Evolutionary conservation across 2,329 filamentous ascomycete genomes (phyloP).

Genomic region (Phyllosticta citribraziliensis): DNA sequence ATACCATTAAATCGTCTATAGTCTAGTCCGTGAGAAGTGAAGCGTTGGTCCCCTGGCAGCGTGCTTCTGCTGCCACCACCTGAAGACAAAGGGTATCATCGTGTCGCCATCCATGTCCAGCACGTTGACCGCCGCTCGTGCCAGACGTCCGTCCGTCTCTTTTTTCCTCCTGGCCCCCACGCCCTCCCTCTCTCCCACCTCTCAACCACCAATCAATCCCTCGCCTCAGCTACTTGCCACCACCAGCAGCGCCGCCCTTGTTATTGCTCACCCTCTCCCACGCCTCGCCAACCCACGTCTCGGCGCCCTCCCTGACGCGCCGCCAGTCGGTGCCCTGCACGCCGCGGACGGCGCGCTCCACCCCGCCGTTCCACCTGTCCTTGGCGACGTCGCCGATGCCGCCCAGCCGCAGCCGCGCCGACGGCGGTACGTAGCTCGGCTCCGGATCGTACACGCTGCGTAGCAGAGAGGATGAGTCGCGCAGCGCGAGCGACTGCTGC

Average conservation of each 20-base stretch:
- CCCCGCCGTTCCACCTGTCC: constrained; percentile 39
- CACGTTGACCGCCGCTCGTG: not conserved
- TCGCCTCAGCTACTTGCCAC: constrained; percentile 2
- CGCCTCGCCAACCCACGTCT: constrained; percentile 29
- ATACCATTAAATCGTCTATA: not conserved
- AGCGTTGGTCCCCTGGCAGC: not conserved
- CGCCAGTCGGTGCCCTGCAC: constrained; percentile 38
- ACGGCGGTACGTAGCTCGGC: constrained; percentile 27
- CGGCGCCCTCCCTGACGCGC: constrained; percentile 29
- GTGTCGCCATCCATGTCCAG: not conserved
- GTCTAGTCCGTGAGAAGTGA: not conserved
- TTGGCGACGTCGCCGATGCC: constrained; percentile 39
- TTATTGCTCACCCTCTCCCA: constrained; percentile 15
- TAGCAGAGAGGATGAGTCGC: constrained; percentile 36
- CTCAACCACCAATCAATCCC: constrained; percentile 5
- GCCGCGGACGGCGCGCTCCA: constrained; percentile 34
- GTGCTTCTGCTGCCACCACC: not conserved
- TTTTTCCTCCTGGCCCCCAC: not conserved
- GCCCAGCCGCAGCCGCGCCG: constrained; percentile 28
- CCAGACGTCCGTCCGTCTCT: not conserved
- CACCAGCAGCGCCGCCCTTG: not conserved
- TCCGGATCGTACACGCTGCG: constrained; percentile 35
- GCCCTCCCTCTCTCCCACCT: constrained; percentile 6
- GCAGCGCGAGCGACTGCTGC: constrained; percentile 36
- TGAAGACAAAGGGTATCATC: constrained; percentile 12